A percentile compares a stretch with the other conserved stretches of the same genome.
These are phyloP conservation scores for Phytophthora pisi DNA, from an alignment of 352 stramenopile genomes.

Conservation along the genomic window DNA sequence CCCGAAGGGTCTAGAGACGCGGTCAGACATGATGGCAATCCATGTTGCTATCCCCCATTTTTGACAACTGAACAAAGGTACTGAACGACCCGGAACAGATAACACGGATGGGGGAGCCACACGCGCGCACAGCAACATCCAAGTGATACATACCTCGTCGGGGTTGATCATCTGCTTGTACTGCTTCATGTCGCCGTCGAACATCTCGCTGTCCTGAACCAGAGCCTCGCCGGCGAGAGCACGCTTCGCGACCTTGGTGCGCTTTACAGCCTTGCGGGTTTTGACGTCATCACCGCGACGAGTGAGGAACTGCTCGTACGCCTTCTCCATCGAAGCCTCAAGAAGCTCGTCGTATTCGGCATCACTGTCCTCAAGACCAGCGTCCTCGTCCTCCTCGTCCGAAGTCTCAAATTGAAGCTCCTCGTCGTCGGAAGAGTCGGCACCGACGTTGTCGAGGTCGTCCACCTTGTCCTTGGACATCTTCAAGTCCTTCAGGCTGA, in stretches of 20 bases:
- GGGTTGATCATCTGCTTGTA: conserved; percentile 90
- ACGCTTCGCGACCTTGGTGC: conserved; percentile 84
- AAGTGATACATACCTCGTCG: conserved; percentile 73
- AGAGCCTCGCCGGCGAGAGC: conserved; percentile 81
- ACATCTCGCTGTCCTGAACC: conserved; percentile 83
- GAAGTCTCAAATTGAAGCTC: conserved; percentile 43
- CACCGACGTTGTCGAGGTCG: conserved; percentile 71
- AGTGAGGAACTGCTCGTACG: conserved; percentile 83
- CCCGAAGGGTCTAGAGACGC: conserved; percentile 32
- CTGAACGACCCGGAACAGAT: conserved; percentile 89
- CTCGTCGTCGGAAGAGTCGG: conserved; percentile 44
- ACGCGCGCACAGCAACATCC: conserved; percentile 26
- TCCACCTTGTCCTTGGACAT: conserved; percentile 82
- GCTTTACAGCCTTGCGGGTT: conserved; percentile 86
- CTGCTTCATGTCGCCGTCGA: conserved; percentile 74
- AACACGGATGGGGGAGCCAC: conserved; percentile 85
- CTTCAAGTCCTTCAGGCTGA: conserved; percentile 81
- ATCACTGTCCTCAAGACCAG: conserved; percentile 57
- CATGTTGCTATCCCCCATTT: conserved; percentile 80
- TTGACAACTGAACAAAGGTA: conserved; percentile 93
- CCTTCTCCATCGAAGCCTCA: conserved; percentile 85
- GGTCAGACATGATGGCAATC: conserved; percentile 88
- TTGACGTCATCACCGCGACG: conserved; percentile 82
- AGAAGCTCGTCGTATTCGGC: conserved; percentile 80
- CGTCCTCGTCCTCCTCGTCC: conserved; percentile 44